These are phyloP conservation scores for Ceratocystis albifundus DNA, from an alignment of 2,329 filamentous ascomycete species.

Conservation along the genomic window DNA sequence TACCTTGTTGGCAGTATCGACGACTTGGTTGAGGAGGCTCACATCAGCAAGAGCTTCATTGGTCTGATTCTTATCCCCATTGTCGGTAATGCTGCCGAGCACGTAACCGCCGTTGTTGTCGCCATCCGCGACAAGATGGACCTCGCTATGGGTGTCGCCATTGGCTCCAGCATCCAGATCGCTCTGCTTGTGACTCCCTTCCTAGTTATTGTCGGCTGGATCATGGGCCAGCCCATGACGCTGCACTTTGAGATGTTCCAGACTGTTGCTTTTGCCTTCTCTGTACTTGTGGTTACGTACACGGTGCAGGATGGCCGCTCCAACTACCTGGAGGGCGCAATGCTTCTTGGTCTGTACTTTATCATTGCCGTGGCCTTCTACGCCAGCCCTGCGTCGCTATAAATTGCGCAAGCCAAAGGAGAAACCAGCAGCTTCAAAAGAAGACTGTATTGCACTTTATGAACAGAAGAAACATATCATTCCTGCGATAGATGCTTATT, in stretches of 20 bases:
- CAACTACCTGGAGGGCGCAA: conserved; percentile 72
- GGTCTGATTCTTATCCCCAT: conserved; percentile 69
- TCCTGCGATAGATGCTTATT: background rate
- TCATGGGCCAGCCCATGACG: conserved; percentile 60
- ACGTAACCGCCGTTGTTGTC: conserved; percentile 70
- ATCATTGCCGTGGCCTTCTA: conserved; percentile 53
- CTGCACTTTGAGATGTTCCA: conserved; percentile 81
- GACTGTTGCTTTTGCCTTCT: conserved; percentile 68
- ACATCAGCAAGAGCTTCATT: conserved; percentile 71
- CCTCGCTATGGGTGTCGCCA: conserved; percentile 63
- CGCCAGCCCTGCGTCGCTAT: conserved; percentile 36
- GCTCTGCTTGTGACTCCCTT: conserved; percentile 70
- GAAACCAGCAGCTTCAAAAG: background rate
- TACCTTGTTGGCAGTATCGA: conserved; percentile 69
- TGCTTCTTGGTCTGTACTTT: conserved; percentile 45
- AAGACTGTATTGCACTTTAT: background rate
- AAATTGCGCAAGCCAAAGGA: background rate
- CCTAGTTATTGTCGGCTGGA: conserved; percentile 70
- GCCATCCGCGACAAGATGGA: conserved; percentile 68
- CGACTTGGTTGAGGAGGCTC: conserved; percentile 53
- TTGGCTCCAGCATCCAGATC: conserved; percentile 74
- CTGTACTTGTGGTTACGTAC: conserved; percentile 63
- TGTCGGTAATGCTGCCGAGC: conserved; percentile 69
- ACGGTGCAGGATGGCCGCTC: conserved; percentile 71
- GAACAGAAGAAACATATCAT: background rate